A percentile compares a stretch with the other conserved stretches of the same genome.
phyloP scores from a whole-genome alignment of 164 flowering plant genomes.

The Hamamelis virginiana region DNA sequence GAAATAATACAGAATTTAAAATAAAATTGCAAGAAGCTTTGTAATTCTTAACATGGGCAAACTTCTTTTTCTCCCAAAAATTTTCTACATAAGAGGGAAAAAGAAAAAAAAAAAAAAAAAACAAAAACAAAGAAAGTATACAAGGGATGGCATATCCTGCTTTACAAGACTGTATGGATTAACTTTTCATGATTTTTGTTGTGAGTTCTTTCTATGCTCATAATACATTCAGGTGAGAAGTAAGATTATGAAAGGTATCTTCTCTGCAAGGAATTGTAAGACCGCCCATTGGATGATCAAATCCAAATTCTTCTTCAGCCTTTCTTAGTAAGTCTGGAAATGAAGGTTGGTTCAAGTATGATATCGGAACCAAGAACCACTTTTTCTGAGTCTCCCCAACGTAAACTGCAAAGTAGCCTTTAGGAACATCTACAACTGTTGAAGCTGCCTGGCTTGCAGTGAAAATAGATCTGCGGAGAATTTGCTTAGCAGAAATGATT shows the following conservation, averaged over 20 bases:
- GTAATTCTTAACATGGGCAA: too few species aligned
- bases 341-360: conserved; percentile 41
- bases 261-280: conserved; percentile 48
- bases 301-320: conserved; percentile 54
- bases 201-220: not conserved
- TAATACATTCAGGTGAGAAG: conserved; percentile 24
- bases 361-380: conserved; percentile 38
- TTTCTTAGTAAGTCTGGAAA: conserved; percentile 37
- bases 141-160: not conserved
- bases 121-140: too few species aligned
- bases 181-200: not conserved
- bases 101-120: too few species aligned
- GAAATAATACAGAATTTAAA: too few species aligned
- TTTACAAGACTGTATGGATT: not conserved
- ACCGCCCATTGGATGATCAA: conserved; percentile 47
- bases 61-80: too few species aligned
- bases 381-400: conserved; percentile 36
- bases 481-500: not conserved
- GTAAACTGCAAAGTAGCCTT: conserved; percentile 36
- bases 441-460: conserved; percentile 3
- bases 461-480: not conserved
- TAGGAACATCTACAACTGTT: conserved; percentile 23
- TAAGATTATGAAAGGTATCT: conserved; percentile 32
- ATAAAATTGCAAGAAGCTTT: too few species aligned
- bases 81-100: too few species aligned